Base-by-base conservation (phyloP, 202 grass and related monocot species). In the Digitaria exilis region DNA sequence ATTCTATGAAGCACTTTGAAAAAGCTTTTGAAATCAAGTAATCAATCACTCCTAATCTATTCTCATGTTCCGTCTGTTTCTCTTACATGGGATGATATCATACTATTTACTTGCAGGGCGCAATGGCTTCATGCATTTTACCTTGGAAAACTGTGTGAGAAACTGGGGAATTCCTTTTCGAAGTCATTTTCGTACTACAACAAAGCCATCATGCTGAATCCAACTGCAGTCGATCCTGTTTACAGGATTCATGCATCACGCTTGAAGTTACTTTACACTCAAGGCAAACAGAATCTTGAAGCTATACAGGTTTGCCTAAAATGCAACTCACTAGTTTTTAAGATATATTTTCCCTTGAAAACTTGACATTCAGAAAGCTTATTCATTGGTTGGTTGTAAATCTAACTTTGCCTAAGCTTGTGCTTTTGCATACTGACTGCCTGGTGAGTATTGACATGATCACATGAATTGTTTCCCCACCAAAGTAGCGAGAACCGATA, bases 91-190 rank as follows among this genome's bases (percentile, higher is more conserved):
- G 57, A 80, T 86, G 45, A 76, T 87, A 69, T 69, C 6, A 64
- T 75, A 26, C 30, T 86, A 39, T 77, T 81, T 83, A 39, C 70
- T 86, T 88, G 55, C 77, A 98, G 96, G 79, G 52, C 75, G 31
- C 87, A 98, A 56, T 98, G 96, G 96, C 91, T 96, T 75, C 89
- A 98, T 90, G 96, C 91, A 29, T 95, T 98, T 98, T 98, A 96
- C 43, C 93, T 98, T 75, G 93, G 96, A 76, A 98, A 98, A 74
- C 74, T 98, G 19, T 96, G 93, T 89, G 89, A 98, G 84, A 98
- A 98, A 84, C 80, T 96, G 77, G 91, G 77, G 52, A 65, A 90
- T 77, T 88, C 92, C 66, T 86, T 88, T 89, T 87, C 85, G 26
- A 90, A 96, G 85, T 87, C 96, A 84, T 92, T 98, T 90, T 90